Evolutionary conservation across 2,329 filamentous ascomycete genomes (phyloP).

Genomic region (Aspergillus awamori): DNA sequence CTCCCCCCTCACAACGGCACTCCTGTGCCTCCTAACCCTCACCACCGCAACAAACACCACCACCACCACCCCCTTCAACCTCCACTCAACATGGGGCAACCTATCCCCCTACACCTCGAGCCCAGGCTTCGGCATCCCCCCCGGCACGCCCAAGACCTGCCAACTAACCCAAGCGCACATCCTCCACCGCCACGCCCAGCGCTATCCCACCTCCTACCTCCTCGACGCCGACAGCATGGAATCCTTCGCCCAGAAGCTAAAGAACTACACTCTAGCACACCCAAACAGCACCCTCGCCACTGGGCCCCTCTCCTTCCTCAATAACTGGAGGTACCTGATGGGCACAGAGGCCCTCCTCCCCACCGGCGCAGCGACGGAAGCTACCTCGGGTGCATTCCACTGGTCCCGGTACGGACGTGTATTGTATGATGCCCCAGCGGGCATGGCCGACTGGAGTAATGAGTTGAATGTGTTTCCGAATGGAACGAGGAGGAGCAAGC

Average conservation of each 20-base stretch:
- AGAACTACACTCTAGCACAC: constrained; percentile 48
- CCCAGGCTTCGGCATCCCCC: constrained; percentile 28
- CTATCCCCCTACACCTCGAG: constrained; percentile 35
- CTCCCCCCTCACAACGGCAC: not conserved
- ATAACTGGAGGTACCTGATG: constrained; percentile 54
- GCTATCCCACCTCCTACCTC: constrained; percentile 51
- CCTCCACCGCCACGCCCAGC: constrained; percentile 59
- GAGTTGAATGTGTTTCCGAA: constrained; percentile 46
- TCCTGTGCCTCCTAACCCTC: not conserved
- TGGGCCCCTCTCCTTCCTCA: constrained; percentile 57
- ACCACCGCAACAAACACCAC: constrained; percentile 27
- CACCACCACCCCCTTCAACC: constrained; percentile 36
- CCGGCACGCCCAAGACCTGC: constrained; percentile 58
- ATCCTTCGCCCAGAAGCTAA: constrained; percentile 53
- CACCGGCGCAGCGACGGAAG: constrained; percentile 55
- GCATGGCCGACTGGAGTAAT: constrained; percentile 51
- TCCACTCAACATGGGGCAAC: constrained; percentile 35
- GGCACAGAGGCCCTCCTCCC: constrained; percentile 51
- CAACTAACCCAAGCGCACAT: constrained; percentile 58
- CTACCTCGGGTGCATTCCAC: constrained; percentile 53
- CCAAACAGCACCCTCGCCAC: constrained; percentile 38
- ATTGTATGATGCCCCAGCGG: constrained; percentile 55
- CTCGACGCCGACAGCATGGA: constrained; percentile 56
- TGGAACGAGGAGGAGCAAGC: constrained; percentile 52
- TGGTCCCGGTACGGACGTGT: constrained; percentile 59